Evolutionary conservation across 441 rosid species (phyloP).

Genomic region (Omphalea diandra): DNA sequence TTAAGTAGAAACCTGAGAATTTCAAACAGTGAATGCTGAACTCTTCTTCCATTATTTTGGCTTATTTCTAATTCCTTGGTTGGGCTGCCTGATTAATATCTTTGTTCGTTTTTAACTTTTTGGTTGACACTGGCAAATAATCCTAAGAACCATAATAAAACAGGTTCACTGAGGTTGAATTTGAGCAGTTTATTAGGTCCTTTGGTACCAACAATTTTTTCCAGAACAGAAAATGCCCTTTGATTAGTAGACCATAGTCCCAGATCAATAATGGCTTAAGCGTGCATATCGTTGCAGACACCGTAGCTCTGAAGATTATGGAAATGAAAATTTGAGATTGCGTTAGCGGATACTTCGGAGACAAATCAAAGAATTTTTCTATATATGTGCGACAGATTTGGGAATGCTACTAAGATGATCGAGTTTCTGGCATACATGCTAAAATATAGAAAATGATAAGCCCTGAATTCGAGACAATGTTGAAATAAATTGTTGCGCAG

Average conservation of each 20-base stretch:
- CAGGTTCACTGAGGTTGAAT: not conserved
- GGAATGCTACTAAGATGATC: not conserved
- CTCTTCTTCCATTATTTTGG: not conserved
- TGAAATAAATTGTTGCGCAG: not conserved
- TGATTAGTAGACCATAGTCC: not conserved
- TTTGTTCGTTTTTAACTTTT: not conserved
- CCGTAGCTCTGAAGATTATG: no score
- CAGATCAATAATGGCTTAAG: not conserved
- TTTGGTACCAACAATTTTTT: not conserved
- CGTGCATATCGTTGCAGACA: no score
- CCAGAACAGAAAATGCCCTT: not conserved
- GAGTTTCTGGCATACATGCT: not conserved
- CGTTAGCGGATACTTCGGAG: no score
- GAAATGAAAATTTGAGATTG: no score
- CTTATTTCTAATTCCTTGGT: not conserved
- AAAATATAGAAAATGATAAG: no score
- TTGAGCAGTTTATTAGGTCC: not conserved
- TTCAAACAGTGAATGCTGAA: not conserved
- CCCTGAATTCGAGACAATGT: not conserved
- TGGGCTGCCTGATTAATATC: not conserved
- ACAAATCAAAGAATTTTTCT: no score
- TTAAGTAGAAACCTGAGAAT: not conserved
- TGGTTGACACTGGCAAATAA: not conserved
- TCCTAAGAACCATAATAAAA: not conserved
- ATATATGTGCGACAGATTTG: not conserved